Conservation (phyloP, 1,139 yeast genomes). For the Arxiozyma telluris region DNA sequence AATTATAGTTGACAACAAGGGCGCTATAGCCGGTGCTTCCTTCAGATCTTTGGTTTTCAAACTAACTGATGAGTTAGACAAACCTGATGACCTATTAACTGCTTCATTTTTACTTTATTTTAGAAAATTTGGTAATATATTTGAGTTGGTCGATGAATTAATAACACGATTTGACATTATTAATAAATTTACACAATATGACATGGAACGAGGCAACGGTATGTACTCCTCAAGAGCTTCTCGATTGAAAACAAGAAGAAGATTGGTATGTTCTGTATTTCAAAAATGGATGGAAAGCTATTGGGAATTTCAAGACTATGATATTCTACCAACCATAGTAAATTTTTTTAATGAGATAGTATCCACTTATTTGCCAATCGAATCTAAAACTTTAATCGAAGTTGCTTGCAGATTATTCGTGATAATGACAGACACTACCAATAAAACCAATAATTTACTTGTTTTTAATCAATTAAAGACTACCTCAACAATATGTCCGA, state of each 20-base stretch:
- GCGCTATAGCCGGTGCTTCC: conserved; percentile 66
- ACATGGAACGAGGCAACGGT: conserved; percentile 32
- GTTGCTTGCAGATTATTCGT: conserved; percentile 47
- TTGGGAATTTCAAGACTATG: conserved; percentile 65
- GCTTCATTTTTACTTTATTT: conserved; percentile 77
- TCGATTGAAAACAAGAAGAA: conserved; percentile 53
- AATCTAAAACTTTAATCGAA: conserved; percentile 52
- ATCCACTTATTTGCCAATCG: conserved; percentile 48
- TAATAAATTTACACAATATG: conserved; percentile 31
- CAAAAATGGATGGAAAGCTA: conserved; percentile 82
- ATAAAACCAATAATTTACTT: background rate
- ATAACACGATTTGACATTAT: conserved; percentile 55
- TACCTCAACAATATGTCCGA: conserved; percentile 11
- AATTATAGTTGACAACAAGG: conserved; percentile 40
- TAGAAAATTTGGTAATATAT: conserved; percentile 62
- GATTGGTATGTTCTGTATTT: conserved; percentile 57
- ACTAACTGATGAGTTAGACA: conserved; percentile 56
- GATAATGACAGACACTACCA: conserved; percentile 3
- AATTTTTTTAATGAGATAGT: conserved; percentile 73
- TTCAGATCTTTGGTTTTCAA: conserved; percentile 64
- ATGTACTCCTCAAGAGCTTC: conserved; percentile 40
- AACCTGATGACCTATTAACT: conserved; percentile 60
- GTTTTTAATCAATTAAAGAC: background rate
- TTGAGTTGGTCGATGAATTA: conserved; percentile 61
- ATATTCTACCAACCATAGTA: conserved; percentile 55